Base-by-base conservation (phyloP, 192 early-diverging fungal species). In the Nowakowskiella sp. region DNA sequence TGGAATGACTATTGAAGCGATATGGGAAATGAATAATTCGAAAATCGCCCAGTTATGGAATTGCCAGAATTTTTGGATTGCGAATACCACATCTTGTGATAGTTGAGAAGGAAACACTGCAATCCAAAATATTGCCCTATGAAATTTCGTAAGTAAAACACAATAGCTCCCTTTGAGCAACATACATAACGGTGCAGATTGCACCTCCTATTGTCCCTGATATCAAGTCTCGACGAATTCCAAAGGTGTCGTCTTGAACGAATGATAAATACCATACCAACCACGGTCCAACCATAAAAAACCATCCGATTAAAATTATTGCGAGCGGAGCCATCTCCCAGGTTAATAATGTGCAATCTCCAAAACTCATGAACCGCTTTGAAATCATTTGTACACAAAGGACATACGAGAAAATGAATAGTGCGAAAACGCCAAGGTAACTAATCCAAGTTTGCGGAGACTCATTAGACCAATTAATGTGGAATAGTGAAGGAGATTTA, bases 201-300 rank as follows among this genome's bases (percentile, higher is more conserved):
- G 61, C 47, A 8, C 53, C 55, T 0, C 42, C 42, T 9, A 64
- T 45, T 7, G 47, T 49, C 34, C 51, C 46, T 0, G 51, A 32
- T 24, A 52, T 51, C 3, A 64, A 28, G 36, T 64, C 61, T 28
- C 55, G 13, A 8, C 55, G 31, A 19, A 64, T 64, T 7, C 61
- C 61, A 59, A 58, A 58, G 21, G 61, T 64, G 42, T 64, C 61
- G 9, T 64, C 36, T 39, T 19, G 13, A 13, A 39, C 13, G 36
- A 13, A 19, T 13, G 19, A 39, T 19, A 39, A 19, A 39, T 13
- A 19, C 36, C 13, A 13, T 19, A 39, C 19, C 13, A 39, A 13
- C 13, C 13, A 13, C 36, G 36, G 36, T 13, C 13, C 36, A 19
- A 39, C 19, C 13, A 39, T 13, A 13, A 39, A 19, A 19, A 39